Evolutionary conservation across 148 eudicot species (phyloP).

Genomic region (Salicornia ramosissima): DNA sequence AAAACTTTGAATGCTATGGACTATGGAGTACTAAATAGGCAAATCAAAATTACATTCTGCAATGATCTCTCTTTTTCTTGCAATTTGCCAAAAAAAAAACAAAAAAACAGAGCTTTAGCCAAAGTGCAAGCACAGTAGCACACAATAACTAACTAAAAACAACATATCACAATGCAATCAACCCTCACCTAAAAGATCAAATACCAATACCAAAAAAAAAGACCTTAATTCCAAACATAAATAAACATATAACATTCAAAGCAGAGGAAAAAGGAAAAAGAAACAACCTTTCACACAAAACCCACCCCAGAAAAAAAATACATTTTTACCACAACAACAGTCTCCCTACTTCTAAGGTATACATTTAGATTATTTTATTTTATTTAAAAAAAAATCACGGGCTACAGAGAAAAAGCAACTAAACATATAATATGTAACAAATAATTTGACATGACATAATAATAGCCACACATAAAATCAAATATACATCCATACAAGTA

Average conservation of each 20-base stretch:
- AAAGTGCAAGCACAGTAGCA: background rate
- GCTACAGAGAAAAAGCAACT: background rate
- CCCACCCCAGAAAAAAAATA: background rate
- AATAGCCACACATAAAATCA: background rate
- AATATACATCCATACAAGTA: background rate
- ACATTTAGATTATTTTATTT: no score
- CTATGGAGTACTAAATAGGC: no score
- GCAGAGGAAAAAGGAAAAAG: background rate
- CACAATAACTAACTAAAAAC: background rate
- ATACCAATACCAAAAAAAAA: background rate
- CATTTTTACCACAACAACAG: background rate
- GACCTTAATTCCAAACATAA: background rate
- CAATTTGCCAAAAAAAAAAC: no score
- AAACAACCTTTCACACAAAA: background rate
- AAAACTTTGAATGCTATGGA: no score
- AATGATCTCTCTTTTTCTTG: background rate
- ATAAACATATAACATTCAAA: background rate
- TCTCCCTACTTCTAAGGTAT: background rate
- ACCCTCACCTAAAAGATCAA: background rate
- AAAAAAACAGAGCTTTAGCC: constrained; percentile 1
- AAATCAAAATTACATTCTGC: no score
- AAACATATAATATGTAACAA: background rate
- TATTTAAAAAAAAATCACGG: background rate
- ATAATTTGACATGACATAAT: background rate
- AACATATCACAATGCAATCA: background rate